A percentile compares a stretch with the other conserved stretches of the same genome.
Evolutionary conservation across 1,284 basidiomycete genomes (phyloP).

Genomic region (Cryptococcus jaspeensis): DNA sequence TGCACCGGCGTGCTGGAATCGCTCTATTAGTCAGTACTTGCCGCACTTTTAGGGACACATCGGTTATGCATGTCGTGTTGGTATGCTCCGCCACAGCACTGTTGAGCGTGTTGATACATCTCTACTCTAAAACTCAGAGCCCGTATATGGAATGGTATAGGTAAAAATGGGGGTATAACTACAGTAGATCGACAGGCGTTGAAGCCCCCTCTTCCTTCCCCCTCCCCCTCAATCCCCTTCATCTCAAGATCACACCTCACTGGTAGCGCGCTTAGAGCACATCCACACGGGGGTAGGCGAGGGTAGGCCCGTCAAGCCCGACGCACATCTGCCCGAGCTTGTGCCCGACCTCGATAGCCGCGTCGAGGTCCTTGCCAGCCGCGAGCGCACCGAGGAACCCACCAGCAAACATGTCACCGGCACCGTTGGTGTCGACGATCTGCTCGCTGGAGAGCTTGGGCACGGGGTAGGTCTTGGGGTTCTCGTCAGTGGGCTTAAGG

Average conservation of each 20-base stretch:
- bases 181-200: constrained; percentile 6
- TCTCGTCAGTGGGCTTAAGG: constrained; percentile 42
- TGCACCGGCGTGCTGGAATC: not conserved
- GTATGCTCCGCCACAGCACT: not conserved
- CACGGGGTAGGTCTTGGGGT: constrained; percentile 63
- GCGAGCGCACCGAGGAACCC: constrained; percentile 88
- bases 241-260: not conserved
- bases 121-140: not conserved
- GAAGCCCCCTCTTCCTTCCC: constrained; percentile 9
- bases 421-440: constrained; percentile 98
- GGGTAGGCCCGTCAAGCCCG: constrained; percentile 63
- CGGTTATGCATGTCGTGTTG: too few species aligned
- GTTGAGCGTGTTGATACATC: constrained; percentile 5
- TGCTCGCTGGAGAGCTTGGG: constrained; percentile 62
- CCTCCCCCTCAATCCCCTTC: not conserved
- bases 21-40: not conserved
- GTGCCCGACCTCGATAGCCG: constrained; percentile 83
- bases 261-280: constrained; percentile 29
- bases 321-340: constrained; percentile 87
- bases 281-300: constrained; percentile 42
- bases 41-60: not conserved
- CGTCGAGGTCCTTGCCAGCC: constrained; percentile 73
- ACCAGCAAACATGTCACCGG: constrained; percentile 99
- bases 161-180: not conserved
- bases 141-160: not conserved